Percentiles rank a stretch among this genome's conserved stretches.
These are phyloP conservation scores for Codiaeum variegatum DNA, from an alignment of 441 rosid genomes.

Conservation along the genomic window DNA sequence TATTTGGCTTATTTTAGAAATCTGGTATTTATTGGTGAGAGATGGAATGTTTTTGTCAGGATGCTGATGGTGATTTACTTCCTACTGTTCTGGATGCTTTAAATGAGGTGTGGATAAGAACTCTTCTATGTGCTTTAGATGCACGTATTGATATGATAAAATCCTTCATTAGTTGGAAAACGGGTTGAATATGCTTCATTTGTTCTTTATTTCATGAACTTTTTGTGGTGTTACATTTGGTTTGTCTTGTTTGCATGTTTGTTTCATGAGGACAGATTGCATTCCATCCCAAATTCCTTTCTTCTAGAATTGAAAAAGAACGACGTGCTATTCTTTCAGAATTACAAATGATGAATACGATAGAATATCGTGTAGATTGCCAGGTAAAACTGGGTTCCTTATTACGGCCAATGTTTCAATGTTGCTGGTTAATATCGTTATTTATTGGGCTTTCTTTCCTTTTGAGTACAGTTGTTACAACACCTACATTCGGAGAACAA, in stretches of 20 bases:
- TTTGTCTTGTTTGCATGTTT: constrained; percentile 14
- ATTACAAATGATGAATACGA: constrained; percentile 99
- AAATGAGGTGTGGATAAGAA: constrained; percentile 66
- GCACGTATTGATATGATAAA: constrained; percentile 5
- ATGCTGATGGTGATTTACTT: constrained; percentile 73
- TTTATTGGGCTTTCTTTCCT: constrained; percentile 26
- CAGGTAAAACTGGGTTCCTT: constrained; percentile 50
- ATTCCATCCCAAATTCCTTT: constrained; percentile 89
- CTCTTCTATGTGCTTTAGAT: constrained; percentile 7
- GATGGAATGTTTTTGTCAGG: constrained; percentile 51
- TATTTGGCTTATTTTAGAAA: background rate
- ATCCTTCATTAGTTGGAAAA: background rate
- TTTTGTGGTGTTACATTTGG: background rate
- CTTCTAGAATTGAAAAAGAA: constrained; percentile 97
- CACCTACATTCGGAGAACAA: constrained; percentile 98
- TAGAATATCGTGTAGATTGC: constrained; percentile 99
- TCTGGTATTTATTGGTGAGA: constrained; percentile 26
- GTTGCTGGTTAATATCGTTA: constrained; percentile 8
- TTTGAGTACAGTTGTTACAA: constrained; percentile 67
- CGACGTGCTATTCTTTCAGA: constrained; percentile 98
- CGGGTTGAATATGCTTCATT: background rate
- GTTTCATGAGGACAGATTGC: constrained; percentile 62
- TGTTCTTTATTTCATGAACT: background rate
- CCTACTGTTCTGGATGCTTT: constrained; percentile 88
- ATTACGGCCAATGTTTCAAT: constrained; percentile 18